Evolutionary conservation across 2,329 filamentous ascomycete species (phyloP), one percentile per base, ranked within the genome.

Genomic region (Fusarium caatingaense): DNA sequence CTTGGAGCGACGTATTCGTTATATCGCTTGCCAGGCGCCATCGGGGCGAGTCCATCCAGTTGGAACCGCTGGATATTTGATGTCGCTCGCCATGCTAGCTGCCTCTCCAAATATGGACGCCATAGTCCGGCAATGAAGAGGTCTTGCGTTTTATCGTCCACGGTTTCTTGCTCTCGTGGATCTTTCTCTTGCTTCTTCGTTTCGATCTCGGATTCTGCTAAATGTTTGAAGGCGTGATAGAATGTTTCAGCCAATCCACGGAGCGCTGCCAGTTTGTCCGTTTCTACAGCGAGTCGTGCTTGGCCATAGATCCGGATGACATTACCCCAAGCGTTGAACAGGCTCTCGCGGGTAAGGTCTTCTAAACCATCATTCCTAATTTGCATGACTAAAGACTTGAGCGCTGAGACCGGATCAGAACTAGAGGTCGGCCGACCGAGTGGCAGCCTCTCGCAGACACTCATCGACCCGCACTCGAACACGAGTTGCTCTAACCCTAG

Each of bases 11-110:
- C 3, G 10, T 66, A 60, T 9, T 55, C 4, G 2, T 45, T 6
- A 1, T 56, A 46, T 4, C 61, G 46, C 20, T 46, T 45, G 2
- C 65, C 57, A 18, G 54, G 45, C 11, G 37, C 47, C 9, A 49
- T 25, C 21, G 56, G 25, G 3, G 56, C 16, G 11, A 32, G 67
- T 6, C 56, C 46, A 27, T 37, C 37, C 1, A 62, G 13, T 20
- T 44, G 37, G 5, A 48, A 41, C 21, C 12, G 25, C 11, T 68
- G 37, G 8, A 56, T 28, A 5, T 37, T 42, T n/a, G 65, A 60
- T 13, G 40, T 66, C 9, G 65, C 57, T n/a, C 61, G 40, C 65
- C 67, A 70, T 21, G 28, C 46, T 8, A 70, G 45, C n/a, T 70
- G 65, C 20, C 34, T 51, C 30, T 62, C 57, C 4, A 56, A 3